Conservation (phyloP, 73 alveolate species). For the Effrenium voratum region DNA sequence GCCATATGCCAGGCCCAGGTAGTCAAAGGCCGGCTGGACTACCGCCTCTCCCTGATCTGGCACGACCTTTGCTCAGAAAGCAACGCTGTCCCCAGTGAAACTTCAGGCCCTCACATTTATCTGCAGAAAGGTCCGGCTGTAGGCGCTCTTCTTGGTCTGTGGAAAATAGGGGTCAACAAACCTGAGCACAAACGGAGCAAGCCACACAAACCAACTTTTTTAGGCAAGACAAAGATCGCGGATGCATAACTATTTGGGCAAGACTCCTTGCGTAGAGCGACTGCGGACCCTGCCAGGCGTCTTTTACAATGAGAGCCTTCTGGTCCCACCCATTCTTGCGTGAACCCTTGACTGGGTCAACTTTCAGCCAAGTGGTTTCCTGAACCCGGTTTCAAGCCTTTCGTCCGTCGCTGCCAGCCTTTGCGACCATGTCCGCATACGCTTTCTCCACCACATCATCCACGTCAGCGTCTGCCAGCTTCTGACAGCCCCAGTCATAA, state of each 20-base stretch:
- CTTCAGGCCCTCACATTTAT: not conserved
- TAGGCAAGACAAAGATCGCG: too few species aligned
- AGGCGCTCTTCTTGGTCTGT: constrained; percentile 10
- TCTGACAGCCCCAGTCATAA: constrained; percentile 69
- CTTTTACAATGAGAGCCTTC: not conserved
- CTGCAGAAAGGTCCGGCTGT: constrained; percentile 41
- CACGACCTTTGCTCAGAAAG: not conserved
- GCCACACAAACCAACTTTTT: not conserved
- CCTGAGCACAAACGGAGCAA: too few species aligned
- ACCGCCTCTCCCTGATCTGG: not conserved
- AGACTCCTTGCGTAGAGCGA: constrained; percentile 53
- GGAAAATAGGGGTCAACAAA: constrained; percentile 72
- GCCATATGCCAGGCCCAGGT: constrained; percentile 45
- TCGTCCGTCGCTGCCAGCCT: not conserved
- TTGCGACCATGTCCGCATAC: constrained; percentile 37
- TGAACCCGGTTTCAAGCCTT: too few species aligned
- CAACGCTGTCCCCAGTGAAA: not conserved
- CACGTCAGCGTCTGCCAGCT: not conserved
- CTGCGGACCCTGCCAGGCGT: constrained; percentile 17
- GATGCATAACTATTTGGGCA: not conserved
- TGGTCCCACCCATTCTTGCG: too few species aligned
- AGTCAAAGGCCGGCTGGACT: constrained; percentile 55
- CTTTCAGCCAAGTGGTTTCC: too few species aligned
- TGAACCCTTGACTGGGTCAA: too few species aligned
- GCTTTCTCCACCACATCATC: constrained; percentile 8